Evolutionary conservation across 2,329 filamentous ascomycete genomes (phyloP).

Genomic region (Biscogniauxia sp.): DNA sequence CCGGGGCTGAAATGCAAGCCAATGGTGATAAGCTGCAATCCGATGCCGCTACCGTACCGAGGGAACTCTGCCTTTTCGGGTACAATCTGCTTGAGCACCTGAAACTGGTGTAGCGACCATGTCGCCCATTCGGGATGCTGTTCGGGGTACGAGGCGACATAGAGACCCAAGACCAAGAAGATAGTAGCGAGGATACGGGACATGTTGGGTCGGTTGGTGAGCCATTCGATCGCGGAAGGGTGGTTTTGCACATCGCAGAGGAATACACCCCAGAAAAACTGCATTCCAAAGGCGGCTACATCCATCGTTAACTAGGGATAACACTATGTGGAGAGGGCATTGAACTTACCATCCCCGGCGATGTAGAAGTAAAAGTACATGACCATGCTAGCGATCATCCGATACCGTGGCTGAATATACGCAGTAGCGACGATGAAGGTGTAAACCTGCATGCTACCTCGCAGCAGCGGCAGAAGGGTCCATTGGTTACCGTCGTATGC

Average conservation of each 20-base stretch:
- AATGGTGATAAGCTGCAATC: conserved; percentile 31
- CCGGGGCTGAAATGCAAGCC: conserved; percentile 33
- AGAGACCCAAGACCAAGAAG: conserved; percentile 51
- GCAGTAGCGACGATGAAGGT: conserved; percentile 50
- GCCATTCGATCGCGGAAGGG: conserved; percentile 45
- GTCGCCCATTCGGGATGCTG: conserved; percentile 49
- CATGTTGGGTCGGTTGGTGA: conserved; percentile 43
- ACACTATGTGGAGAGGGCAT: not conserved
- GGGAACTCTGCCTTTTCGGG: conserved; percentile 46
- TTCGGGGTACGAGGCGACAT: conserved; percentile 60
- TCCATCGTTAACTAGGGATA: conserved; percentile 9
- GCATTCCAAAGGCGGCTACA: conserved; percentile 48
- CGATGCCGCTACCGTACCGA: conserved; percentile 39
- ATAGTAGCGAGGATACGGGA: conserved; percentile 45
- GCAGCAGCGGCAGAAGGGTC: conserved; percentile 54
- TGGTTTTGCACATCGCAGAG: conserved; percentile 57
- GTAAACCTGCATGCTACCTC: conserved; percentile 55
- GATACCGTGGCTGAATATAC: conserved; percentile 46
- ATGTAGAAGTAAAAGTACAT: conserved; percentile 52
- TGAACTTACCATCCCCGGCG: conserved; percentile 30
- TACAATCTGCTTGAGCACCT: conserved; percentile 43
- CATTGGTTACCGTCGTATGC: conserved; percentile 58
- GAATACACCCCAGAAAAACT: conserved; percentile 62
- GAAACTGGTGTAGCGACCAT: conserved; percentile 51
- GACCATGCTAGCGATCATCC: conserved; percentile 45